Percentiles rank a stretch among this genome's conserved stretches.
Evolutionary conservation across 2,329 filamentous ascomycete genomes (phyloP).

Genomic region (Domatiomyces globalis): DNA sequence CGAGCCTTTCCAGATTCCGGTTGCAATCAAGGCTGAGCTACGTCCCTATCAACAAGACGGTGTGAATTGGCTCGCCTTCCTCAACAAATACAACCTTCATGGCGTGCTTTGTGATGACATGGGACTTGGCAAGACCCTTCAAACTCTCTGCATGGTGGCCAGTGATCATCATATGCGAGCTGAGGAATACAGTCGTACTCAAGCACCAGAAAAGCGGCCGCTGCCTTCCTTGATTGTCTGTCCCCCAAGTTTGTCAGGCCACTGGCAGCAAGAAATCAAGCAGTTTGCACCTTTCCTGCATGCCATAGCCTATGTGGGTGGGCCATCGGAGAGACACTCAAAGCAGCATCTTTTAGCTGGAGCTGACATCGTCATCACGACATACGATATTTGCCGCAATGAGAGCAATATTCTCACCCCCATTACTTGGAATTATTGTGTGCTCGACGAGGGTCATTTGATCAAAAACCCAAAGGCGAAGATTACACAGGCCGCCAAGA

Average conservation of each 20-base stretch:
- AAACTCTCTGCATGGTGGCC: conserved; percentile 94
- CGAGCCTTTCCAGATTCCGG: conserved; percentile 81
- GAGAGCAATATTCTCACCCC: conserved; percentile 73
- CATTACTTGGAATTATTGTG: conserved; percentile 92
- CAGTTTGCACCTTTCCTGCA: conserved; percentile 89
- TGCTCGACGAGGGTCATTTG: conserved; percentile 90
- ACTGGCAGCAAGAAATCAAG: conserved; percentile 97
- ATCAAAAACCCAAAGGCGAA: conserved; percentile 99
- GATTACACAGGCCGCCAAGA: conserved; percentile 84
- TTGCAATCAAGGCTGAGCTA: conserved; percentile 91
- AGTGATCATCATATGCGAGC: conserved; percentile 91
- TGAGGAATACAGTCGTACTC: conserved; percentile 75
- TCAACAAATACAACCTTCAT: conserved; percentile 95
- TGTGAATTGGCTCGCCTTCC: conserved; percentile 96
- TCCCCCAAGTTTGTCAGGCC: conserved; percentile 86
- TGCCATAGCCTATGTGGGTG: conserved; percentile 80
- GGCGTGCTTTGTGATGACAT: conserved; percentile 98
- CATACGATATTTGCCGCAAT: conserved; percentile 94
- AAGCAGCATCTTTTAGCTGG: conserved; percentile 55
- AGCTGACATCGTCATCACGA: conserved; percentile 90
- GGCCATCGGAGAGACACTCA: conserved; percentile 62
- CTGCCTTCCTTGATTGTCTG: conserved; percentile 90
- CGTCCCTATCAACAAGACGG: conserved; percentile 97
- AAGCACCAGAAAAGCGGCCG: conserved; percentile 59
- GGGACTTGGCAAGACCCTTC: conserved; percentile 93